Conservation (phyloP, 805 yeast species). For the Hanseniaspora vineae region DNA sequence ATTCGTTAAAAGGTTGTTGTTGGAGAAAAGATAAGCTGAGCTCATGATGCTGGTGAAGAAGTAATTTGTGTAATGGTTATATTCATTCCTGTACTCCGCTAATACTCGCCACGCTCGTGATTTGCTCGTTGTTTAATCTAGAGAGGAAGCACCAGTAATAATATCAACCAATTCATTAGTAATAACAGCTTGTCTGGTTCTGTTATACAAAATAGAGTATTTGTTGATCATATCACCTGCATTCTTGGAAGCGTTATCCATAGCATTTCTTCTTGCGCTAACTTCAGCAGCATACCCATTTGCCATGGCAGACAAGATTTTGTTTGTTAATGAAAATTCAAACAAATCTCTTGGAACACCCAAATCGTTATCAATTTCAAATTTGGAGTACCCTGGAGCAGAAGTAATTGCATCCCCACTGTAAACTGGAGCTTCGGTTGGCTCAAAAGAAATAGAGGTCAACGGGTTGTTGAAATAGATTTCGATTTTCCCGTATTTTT, state of each 20-base stretch:
- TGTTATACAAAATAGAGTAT: slow-evolving; percentile 95
- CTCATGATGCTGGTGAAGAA: no score
- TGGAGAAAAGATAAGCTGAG: no score
- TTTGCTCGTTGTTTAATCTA: slow-evolving; percentile 54
- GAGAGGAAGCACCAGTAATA: slow-evolving; percentile 98
- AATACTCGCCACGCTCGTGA: no score
- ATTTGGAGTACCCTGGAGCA: slow-evolving; percentile 76
- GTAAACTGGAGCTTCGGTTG: slow-evolving; percentile 54
- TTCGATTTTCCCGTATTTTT: slow-evolving; percentile 52
- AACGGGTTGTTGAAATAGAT: slow-evolving; percentile 79
- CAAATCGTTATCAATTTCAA: slow-evolving; percentile 63
- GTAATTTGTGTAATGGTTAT: no score
- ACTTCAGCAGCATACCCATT: slow-evolving; percentile 98
- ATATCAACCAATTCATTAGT: slow-evolving; percentile 99
- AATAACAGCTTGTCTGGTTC: slow-evolving; percentile 98
- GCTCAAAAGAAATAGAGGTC: slow-evolving; percentile 83
- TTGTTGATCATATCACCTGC: slow-evolving; percentile 97
- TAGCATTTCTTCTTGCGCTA: slow-evolving; percentile 97
- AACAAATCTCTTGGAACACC: slow-evolving; percentile 59
- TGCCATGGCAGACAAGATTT: slow-evolving; percentile 81
- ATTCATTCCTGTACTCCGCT: no score
- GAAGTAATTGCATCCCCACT: slow-evolving; percentile 59
- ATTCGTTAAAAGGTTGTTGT: no score
- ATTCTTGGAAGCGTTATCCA: slow-evolving; percentile 99
- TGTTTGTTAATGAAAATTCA: slow-evolving; percentile 84